Base-by-base conservation (phyloP, 179 eudicot species). In the Beta lomatogona region DNA sequence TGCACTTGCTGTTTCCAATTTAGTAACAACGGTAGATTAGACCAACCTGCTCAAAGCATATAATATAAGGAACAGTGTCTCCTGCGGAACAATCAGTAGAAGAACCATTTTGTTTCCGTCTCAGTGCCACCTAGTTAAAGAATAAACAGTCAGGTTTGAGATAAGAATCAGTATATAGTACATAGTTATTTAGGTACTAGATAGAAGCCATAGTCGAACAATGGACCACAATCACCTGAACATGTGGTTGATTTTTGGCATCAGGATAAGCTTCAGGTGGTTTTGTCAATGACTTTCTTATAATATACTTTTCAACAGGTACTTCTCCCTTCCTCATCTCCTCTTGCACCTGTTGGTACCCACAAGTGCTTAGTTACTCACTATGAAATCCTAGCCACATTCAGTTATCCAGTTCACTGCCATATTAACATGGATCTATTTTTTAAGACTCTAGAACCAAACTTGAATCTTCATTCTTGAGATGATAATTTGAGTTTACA, bases 231-330 rank as follows among this genome's bases (percentile, higher is more conserved):
- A 90, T 91, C 82, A 94, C 99, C 90, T 94, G 97, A 72, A 96
- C 99, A 85, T 96, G 99, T 71, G 99, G 98, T 84, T 96, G 99
- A 82, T 85, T 96, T 86, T 89, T 96, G 80, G 94, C 95, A 89
- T 96, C 99, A 28, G 99, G 97, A 77, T 96, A 96, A 64, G 96
- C 93, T 90, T 96, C 99, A 48, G 99, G 99, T 25, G 90, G 90
- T 86, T 88, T 96, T 8, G 97, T 94, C 83, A 96, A 89, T 22
- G 98, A 79, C 88, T 96, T 96, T 66, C 94, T 94, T 81, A 96
- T 96, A 78, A 92, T 88, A 81, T 91, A 96, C 84, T 96, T 92
- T 76, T 96, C 98, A 77, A 96, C 89, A 59, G 91, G 88, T 79
- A 96, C 84, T 85, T 91, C 89, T 71, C 99, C 98, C 70, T 90